phyloP scores from a whole-genome alignment of 441 rosid species.

The Erodium texanum region DNA sequence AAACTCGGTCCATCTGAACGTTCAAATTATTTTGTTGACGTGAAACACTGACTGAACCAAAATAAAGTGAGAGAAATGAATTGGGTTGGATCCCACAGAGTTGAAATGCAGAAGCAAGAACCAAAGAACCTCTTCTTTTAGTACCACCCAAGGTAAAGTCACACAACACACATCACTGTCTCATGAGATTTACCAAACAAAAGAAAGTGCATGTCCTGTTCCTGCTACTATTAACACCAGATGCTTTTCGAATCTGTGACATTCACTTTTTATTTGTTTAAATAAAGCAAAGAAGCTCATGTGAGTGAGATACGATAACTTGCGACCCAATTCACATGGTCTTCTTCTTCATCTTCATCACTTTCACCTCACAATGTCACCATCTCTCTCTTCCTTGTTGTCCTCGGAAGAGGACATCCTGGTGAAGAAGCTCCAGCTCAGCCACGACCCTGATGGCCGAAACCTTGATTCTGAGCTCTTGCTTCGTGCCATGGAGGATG shows the following conservation, averaged over 20 bases:
- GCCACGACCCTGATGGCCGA: constrained; percentile 75
- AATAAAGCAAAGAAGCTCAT: constrained; percentile 1
- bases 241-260: background rate
- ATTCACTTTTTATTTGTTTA: background rate
- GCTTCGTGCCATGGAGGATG: constrained; percentile 47
- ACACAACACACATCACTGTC: background rate
- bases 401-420: constrained; percentile 44
- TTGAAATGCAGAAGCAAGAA: constrained; percentile 2
- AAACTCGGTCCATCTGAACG: too few relatives aligned
- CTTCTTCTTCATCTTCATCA: background rate
- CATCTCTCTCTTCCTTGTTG: background rate
- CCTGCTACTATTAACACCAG: too few relatives aligned
- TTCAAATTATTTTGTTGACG: too few relatives aligned
- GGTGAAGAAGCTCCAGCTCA: constrained; percentile 42
- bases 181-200: background rate
- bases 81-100: background rate
- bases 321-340: constrained; percentile 2
- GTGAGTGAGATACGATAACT: background rate
- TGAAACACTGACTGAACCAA: too few relatives aligned
- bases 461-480: constrained; percentile 49
- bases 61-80: background rate
- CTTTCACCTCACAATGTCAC: background rate
- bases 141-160: background rate
- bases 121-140: background rate
- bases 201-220: background rate